Conservation (phyloP, 2,329 filamentous ascomycete species). For the Xylaria sp. region DNA sequence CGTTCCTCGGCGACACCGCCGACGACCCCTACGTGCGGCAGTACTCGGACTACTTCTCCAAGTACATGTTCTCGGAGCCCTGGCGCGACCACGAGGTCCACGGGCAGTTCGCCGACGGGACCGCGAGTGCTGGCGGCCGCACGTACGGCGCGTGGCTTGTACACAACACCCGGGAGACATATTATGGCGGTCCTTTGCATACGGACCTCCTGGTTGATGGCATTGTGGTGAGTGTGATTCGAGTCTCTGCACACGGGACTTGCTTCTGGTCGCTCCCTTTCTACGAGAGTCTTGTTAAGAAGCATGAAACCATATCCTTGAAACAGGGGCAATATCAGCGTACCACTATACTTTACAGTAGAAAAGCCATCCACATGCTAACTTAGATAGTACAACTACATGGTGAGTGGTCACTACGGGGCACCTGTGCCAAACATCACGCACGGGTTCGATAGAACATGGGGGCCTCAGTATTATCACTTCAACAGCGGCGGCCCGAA, state of each 20-base stretch:
- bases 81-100: conserved; percentile 63
- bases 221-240: conserved; percentile 52
- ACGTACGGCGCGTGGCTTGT: conserved; percentile 65
- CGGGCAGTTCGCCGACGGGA: conserved; percentile 54
- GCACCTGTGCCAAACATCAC: conserved; percentile 62
- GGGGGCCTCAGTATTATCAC: conserved; percentile 65
- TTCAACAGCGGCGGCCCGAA: conserved; percentile 60
- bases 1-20: conserved; percentile 57
- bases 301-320: too few relatives aligned
- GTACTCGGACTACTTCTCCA: conserved; percentile 65
- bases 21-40: conserved; percentile 58
- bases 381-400: conserved; percentile 29
- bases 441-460: conserved; percentile 65
- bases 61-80: conserved; percentile 63
- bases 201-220: conserved; percentile 66
- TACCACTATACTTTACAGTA: conserved; percentile 29
- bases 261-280: background rate
- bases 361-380: conserved; percentile 47
- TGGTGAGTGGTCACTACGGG: conserved; percentile 63
- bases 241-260: background rate
- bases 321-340: background rate
- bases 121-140: conserved; percentile 51
- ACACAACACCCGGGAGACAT: conserved; percentile 65
- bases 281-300: too few relatives aligned
- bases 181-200: conserved; percentile 64